Conservation (phyloP, 2,329 filamentous ascomycete genomes). For the Pestalotiopsis fici region DNA sequence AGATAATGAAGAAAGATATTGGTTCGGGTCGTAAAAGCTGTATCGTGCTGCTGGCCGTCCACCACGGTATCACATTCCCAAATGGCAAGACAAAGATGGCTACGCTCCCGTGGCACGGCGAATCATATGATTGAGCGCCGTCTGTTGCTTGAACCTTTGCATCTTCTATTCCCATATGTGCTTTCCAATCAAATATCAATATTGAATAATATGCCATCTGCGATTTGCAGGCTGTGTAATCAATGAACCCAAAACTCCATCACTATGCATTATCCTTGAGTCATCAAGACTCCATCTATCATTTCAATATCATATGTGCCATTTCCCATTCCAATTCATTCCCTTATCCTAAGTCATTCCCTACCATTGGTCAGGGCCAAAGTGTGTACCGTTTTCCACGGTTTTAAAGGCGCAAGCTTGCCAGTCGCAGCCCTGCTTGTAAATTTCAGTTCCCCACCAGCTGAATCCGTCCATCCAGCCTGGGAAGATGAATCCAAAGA, state of each 20-base stretch:
- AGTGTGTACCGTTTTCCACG: conserved; percentile 63
- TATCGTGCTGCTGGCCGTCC: too few relatives aligned
- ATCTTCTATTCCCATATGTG: neutral
- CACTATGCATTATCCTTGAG: neutral
- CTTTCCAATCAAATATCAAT: neutral
- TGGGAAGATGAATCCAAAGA: conserved; percentile 84
- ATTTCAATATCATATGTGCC: neutral
- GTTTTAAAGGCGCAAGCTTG: conserved; percentile 71
- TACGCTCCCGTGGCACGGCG: too few relatives aligned
- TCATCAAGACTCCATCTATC: neutral
- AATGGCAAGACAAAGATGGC: too few relatives aligned
- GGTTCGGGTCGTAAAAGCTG: too few relatives aligned
- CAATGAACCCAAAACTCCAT: neutral
- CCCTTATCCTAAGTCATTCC: conserved; percentile 7
- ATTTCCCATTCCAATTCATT: neutral
- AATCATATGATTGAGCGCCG: too few relatives aligned
- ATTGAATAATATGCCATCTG: neutral
- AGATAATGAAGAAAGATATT: too few relatives aligned
- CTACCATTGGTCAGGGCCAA: conserved; percentile 66
- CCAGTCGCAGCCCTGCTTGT: conserved; percentile 85
- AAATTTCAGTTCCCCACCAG: conserved; percentile 90
- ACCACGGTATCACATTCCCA: too few relatives aligned
- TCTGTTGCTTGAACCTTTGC: too few relatives aligned
- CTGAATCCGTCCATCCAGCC: conserved; percentile 71
- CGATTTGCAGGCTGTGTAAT: neutral